Percentiles rank a stretch among this genome's conserved stretches.
Conservation (phyloP, 306 rosid genomes). For the Rosa persica region DNA sequence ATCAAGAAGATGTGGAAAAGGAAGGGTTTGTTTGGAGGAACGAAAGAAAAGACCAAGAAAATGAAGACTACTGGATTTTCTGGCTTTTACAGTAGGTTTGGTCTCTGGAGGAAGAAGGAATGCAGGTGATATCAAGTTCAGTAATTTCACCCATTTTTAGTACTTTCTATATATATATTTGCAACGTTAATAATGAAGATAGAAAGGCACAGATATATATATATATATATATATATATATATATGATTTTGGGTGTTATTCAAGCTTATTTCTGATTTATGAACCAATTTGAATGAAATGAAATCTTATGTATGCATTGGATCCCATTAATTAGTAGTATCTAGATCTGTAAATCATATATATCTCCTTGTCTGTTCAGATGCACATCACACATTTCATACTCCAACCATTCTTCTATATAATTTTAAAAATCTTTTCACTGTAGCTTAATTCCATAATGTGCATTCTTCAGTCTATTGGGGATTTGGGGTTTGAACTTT, state of each 20-base stretch:
- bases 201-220: not conserved
- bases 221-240: not conserved
- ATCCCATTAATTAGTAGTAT: not conserved
- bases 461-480: not conserved
- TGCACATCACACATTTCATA: not conserved
- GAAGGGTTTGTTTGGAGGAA: slow-evolving; percentile 16
- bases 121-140: slow-evolving; percentile 12
- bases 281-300: not conserved
- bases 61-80: slow-evolving; percentile 24
- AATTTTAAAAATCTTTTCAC: not conserved
- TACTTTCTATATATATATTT: not conserved
- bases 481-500: not conserved
- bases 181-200: not conserved
- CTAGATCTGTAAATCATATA: not conserved
- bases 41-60: slow-evolving; percentile 33
- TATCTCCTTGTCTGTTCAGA: not conserved
- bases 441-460: not conserved
- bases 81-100: slow-evolving; percentile 32
- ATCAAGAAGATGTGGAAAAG: slow-evolving; percentile 42
- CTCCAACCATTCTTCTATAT: not conserved
- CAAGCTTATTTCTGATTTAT: not conserved
- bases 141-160: not conserved
- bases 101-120: slow-evolving; percentile 38
- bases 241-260: not conserved
- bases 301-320: not conserved